Percentiles rank a stretch among this genome's conserved stretches.
These are phyloP conservation scores for Solanum bulbocastanum DNA, from an alignment of 257 asterid species.

Conservation along the genomic window DNA sequence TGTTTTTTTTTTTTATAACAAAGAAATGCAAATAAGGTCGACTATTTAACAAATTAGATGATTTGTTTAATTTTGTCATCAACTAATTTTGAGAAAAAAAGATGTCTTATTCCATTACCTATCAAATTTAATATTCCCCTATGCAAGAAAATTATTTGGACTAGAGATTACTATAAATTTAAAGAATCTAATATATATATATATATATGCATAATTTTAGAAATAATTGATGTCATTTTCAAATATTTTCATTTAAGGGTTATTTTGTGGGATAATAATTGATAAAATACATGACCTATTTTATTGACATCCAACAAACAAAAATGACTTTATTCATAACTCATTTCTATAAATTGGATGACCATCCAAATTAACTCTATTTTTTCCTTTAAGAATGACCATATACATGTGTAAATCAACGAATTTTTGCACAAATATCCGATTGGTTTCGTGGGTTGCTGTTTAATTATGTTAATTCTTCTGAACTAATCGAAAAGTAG, in stretches of 20 bases:
- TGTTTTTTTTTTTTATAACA: neutral
- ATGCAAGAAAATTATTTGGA: neutral
- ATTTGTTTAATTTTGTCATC: neutral
- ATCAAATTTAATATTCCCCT: neutral
- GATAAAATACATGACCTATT: neutral
- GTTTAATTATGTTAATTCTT: neutral
- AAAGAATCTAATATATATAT: neutral
- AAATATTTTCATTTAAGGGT: neutral
- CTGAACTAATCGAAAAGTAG: neutral
- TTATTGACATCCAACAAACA: neutral
- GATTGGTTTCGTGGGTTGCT: neutral
- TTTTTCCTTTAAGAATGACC: neutral
- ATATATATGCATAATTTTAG: neutral
- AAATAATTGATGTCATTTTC: neutral
- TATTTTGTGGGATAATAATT: neutral
- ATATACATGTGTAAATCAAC: no score
- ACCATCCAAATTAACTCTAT: neutral
- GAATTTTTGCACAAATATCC: neutral
- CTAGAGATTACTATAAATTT: neutral
- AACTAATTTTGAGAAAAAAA: neutral
- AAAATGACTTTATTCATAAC: neutral
- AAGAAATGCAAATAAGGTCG: neutral
- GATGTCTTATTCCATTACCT: neutral
- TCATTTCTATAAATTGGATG: neutral
- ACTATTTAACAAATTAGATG: neutral